Conservation (phyloP, 2,329 filamentous ascomycete species). For the Alternaria infectoria region DNA sequence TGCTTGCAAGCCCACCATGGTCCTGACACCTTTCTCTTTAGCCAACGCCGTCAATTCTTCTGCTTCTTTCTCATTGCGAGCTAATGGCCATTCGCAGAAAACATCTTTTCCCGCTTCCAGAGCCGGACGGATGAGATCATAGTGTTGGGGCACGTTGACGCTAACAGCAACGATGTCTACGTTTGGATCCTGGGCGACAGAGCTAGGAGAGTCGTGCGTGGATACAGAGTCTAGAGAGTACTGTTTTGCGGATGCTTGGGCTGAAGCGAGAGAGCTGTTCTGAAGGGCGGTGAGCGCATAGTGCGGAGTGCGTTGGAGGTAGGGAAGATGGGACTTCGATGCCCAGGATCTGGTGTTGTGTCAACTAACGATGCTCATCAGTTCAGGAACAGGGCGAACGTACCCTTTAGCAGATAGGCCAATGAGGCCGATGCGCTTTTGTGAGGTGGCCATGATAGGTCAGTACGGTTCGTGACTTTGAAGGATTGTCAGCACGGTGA, state of each 20-base stretch:
- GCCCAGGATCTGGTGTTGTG: slow-evolving; percentile 43
- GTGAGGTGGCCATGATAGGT: background rate
- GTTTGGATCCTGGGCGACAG: slow-evolving; percentile 54
- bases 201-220: slow-evolving; percentile 52
- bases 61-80: slow-evolving; percentile 49
- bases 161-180: slow-evolving; percentile 57
- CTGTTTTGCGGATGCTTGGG: slow-evolving; percentile 48
- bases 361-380: background rate
- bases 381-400: background rate
- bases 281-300: slow-evolving; percentile 59
- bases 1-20: slow-evolving; percentile 57
- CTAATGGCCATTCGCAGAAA: slow-evolving; percentile 61
- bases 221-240: slow-evolving; percentile 49
- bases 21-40: slow-evolving; percentile 49
- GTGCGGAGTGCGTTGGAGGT: slow-evolving; percentile 39
- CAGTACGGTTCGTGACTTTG: background rate
- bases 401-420: slow-evolving; percentile 43
- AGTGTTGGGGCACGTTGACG: slow-evolving; percentile 54
- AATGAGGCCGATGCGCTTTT: slow-evolving; percentile 39
- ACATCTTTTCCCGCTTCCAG: slow-evolving; percentile 52
- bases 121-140: slow-evolving; percentile 50
- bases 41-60: slow-evolving; percentile 54
- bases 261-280: slow-evolving; percentile 50
- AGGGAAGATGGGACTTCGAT: slow-evolving; percentile 48
- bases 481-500: background rate